Conservation (phyloP, 345 rosid genomes). For the Lepidium didymum region DNA sequence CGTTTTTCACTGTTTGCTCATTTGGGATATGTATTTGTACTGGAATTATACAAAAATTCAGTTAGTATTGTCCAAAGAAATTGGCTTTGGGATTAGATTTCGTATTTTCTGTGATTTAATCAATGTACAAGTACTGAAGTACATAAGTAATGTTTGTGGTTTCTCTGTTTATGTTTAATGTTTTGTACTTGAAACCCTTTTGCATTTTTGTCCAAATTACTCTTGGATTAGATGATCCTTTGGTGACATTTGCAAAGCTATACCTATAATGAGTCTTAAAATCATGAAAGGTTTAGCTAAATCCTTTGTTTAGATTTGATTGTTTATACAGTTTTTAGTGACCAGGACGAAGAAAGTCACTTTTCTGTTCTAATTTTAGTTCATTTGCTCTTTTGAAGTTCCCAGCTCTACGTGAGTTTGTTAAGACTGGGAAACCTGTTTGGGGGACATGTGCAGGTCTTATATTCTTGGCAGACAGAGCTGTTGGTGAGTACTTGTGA, state of each 20-base stretch:
- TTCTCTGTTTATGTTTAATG: background rate
- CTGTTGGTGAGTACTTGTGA: conserved; percentile 49
- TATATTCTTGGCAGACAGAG: conserved; percentile 84
- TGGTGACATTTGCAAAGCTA: no score
- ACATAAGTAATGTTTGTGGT: background rate
- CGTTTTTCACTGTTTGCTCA: background rate
- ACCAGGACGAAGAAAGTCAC: background rate
- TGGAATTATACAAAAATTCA: background rate
- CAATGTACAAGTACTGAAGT: background rate
- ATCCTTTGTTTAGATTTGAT: background rate
- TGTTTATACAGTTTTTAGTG: background rate
- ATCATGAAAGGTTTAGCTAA: background rate
- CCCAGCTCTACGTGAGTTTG: conserved; percentile 88
- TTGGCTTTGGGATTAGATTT: background rate
- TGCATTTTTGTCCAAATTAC: background rate
- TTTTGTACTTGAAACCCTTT: background rate
- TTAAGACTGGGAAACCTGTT: conserved; percentile 80
- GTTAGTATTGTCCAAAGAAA: background rate
- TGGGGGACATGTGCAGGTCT: conserved; percentile 99
- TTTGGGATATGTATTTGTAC: background rate
- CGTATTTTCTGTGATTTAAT: no score
- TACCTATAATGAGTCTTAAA: background rate
- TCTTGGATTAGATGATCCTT: background rate
- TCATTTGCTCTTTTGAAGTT: conserved; percentile 42
- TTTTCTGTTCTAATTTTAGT: conserved; percentile 5